These are phyloP conservation scores for Aegilops bicornis DNA, from an alignment of 176 grass and related monocot species.

Conservation along the genomic window DNA sequence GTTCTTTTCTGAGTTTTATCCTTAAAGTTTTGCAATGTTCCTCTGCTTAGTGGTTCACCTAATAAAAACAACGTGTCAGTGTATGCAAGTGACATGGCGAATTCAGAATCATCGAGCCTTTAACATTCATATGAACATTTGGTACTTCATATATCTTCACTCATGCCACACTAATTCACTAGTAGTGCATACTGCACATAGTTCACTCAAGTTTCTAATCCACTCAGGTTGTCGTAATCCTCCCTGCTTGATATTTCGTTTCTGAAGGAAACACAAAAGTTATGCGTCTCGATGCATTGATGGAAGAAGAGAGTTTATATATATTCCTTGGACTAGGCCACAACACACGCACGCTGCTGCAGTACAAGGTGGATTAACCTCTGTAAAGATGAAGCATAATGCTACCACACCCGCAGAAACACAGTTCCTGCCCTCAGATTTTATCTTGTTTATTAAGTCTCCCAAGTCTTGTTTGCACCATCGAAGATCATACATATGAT, in stretches of 20 bases:
- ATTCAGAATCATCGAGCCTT: conserved; percentile 5
- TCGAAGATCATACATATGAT: not conserved
- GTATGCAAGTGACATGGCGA: not conserved
- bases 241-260: not conserved
- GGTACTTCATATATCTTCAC: not conserved
- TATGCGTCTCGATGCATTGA: not conserved
- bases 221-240: not conserved
- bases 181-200: not conserved
- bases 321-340: too few species aligned
- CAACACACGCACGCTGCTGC: too few species aligned
- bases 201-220: not conserved
- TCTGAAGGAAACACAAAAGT: not conserved
- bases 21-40: not conserved
- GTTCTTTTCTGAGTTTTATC: not conserved
- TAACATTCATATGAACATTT: conserved; percentile 9
- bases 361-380: not conserved
- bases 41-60: conserved; percentile 7
- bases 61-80: conserved; percentile 10
- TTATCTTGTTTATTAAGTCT: not conserved
- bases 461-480: not conserved
- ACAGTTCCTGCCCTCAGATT: not conserved
- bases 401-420: not conserved
- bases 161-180: not conserved
- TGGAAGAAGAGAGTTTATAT: not conserved
- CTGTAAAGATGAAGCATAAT: not conserved